Conservation (phyloP, 257 asterid genomes). For the Vinca minor region DNA sequence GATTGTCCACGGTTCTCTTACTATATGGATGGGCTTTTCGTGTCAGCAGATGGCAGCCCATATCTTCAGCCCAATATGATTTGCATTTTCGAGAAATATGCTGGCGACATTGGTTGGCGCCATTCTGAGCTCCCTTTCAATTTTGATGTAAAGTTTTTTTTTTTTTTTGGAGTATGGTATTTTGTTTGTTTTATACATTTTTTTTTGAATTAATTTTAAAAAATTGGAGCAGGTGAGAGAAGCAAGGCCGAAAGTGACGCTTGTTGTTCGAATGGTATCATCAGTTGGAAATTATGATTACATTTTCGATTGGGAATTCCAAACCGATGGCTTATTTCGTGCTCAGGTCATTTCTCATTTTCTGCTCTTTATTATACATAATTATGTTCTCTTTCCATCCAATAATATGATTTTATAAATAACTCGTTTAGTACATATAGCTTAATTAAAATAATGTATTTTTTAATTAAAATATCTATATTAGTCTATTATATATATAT, state of each 20-base stretch:
- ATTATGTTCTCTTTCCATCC: too few species aligned
- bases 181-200: too few species aligned
- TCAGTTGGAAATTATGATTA: slow-evolving; percentile 73
- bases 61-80: slow-evolving; percentile 47
- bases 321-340: slow-evolving; percentile 68
- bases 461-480: too few species aligned
- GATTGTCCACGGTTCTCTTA: slow-evolving; percentile 66
- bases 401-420: too few species aligned
- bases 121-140: slow-evolving; percentile 51
- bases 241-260: slow-evolving; percentile 58
- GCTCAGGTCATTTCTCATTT: too few species aligned
- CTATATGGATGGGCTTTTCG: slow-evolving; percentile 62
- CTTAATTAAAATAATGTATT: too few species aligned
- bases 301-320: slow-evolving; percentile 71
- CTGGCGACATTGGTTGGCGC: slow-evolving; percentile 68
- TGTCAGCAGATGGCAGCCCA: slow-evolving; percentile 61
- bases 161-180: not conserved
- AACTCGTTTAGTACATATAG: too few species aligned
- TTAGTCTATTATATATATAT: too few species aligned
- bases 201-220: too few species aligned
- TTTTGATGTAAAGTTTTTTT: slow-evolving; percentile 20
- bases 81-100: slow-evolving; percentile 63
- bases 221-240: slow-evolving; percentile 34
- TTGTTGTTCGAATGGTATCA: slow-evolving; percentile 56
- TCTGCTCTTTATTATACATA: too few species aligned